phyloP scores from a whole-genome alignment of 371 early-diverging fungal genomes.

The Apophysomyces trapeziformis region DNA sequence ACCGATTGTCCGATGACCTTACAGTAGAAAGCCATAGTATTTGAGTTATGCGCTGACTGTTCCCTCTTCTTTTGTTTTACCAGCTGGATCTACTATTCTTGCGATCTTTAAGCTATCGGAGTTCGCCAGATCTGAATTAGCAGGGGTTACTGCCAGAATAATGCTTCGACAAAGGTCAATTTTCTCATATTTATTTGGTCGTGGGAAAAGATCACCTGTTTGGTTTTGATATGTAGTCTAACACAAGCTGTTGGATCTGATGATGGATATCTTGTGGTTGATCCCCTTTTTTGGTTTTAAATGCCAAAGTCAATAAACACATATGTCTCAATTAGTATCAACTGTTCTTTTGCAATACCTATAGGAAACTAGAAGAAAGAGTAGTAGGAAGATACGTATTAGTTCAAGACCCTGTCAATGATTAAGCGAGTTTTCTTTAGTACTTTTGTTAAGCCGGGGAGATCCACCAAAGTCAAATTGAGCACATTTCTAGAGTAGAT shows the following conservation, averaged over 20 bases:
- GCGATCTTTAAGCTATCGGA: conserved; percentile 94
- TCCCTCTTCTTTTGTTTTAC: conserved; percentile 23
- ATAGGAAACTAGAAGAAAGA: conserved; percentile 9
- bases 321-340: not conserved
- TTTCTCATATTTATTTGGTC: not conserved
- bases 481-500: conserved; percentile 84
- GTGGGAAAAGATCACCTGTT: conserved; percentile 63
- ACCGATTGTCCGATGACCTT: conserved; percentile 79
- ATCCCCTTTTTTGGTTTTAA: conserved; percentile 53
- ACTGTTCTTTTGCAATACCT: conserved; percentile 6
- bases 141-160: conserved; percentile 93
- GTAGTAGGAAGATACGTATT: too few species aligned
- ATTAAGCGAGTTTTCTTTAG: too few species aligned
- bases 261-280: conserved; percentile 90
- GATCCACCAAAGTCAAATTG: conserved; percentile 90
- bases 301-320: too few species aligned
- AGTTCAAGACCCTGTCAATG: too few species aligned
- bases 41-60: not conserved
- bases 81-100: conserved; percentile 88
- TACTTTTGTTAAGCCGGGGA: conserved; percentile 92
- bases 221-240: conserved; percentile 85
- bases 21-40: conserved; percentile 8
- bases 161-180: conserved; percentile 58
- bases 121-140: conserved; percentile 91
- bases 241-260: conserved; percentile 81